Conservation (phyloP, 1,284 basidiomycete genomes). For the Cystobasidium slooffiae region DNA sequence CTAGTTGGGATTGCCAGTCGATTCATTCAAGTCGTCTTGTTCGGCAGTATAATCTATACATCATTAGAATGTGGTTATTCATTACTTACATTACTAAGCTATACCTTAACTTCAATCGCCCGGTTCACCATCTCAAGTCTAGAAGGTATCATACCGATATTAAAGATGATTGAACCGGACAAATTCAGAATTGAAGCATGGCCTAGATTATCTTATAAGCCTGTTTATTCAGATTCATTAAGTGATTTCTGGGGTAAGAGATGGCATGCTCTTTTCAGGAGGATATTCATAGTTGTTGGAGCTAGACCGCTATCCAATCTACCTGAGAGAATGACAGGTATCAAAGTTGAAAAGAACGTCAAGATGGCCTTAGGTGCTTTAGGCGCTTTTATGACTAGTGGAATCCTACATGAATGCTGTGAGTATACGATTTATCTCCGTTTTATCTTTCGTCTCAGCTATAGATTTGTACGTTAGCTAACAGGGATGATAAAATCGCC, state of each 20-base stretch:
- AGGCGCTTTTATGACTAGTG: slow-evolving; percentile 32
- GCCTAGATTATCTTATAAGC: slow-evolving; percentile 30
- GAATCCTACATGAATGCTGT: slow-evolving; percentile 38
- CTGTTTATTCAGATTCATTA: slow-evolving; percentile 20
- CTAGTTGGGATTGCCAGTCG: not conserved
- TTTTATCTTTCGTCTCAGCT: not conserved
- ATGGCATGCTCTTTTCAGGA: slow-evolving; percentile 40
- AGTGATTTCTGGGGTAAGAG: slow-evolving; percentile 37
- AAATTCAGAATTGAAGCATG: slow-evolving; percentile 32
- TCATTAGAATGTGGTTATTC: slow-evolving; percentile 35
- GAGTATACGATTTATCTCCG: not conserved
- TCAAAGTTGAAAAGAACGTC: not conserved
- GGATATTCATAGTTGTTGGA: slow-evolving; percentile 28
- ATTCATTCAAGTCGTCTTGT: slow-evolving; percentile 10
- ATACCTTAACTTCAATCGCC: slow-evolving; percentile 3
- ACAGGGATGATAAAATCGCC: not conserved
- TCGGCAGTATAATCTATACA: slow-evolving; percentile 32
- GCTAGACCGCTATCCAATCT: slow-evolving; percentile 5
- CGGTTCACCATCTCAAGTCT: not conserved
- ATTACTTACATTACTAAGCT: slow-evolving; percentile 21
- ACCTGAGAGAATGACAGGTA: not conserved
- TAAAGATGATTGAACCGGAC: slow-evolving; percentile 14
- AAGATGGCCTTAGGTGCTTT: slow-evolving; percentile 1
- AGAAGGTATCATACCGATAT: not conserved
- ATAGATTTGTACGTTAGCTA: not conserved